A percentile compares a stretch with the other conserved stretches of the same genome.
These are phyloP conservation scores for Cyclaneusma minus DNA, from an alignment of 2,329 filamentous ascomycete genomes.

Conservation along the genomic window DNA sequence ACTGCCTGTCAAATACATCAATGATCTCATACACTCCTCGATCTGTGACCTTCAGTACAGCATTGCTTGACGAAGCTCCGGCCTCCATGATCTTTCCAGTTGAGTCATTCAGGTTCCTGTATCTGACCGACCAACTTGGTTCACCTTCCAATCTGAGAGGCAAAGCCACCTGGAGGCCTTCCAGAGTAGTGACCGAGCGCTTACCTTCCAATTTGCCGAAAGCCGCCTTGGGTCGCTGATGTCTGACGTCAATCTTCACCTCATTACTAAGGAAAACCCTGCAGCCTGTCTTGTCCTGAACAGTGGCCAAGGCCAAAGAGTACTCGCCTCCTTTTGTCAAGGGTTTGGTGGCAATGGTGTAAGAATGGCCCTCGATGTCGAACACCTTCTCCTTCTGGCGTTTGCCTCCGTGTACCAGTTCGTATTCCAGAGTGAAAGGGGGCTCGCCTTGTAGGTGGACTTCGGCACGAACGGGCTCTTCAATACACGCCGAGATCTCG, in stretches of 20 bases:
- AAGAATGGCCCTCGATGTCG: constrained; percentile 44
- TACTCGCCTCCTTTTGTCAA: constrained; percentile 80
- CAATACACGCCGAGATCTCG: constrained; percentile 60
- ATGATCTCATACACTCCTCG: constrained; percentile 69
- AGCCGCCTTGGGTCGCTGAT: constrained; percentile 71
- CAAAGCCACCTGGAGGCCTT: constrained; percentile 57
- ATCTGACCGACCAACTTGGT: constrained; percentile 68
- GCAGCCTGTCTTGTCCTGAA: constrained; percentile 77
- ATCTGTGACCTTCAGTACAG: constrained; percentile 46
- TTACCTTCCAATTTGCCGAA: constrained; percentile 81
- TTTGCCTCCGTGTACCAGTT: constrained; percentile 79
- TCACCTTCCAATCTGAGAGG: constrained; percentile 78
- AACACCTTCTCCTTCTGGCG: constrained; percentile 52
- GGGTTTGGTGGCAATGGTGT: constrained; percentile 60
- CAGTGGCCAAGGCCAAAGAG: constrained; percentile 66
- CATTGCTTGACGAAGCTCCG: constrained; percentile 41
- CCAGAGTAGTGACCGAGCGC: constrained; percentile 57
- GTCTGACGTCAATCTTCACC: constrained; percentile 69
- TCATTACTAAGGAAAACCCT: constrained; percentile 76
- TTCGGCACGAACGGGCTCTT: constrained; percentile 61
- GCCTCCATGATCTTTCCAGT: constrained; percentile 28
- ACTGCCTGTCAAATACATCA: constrained; percentile 63
- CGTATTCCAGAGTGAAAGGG: constrained; percentile 84
- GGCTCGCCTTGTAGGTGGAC: constrained; percentile 66
- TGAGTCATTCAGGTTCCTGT: constrained; percentile 46